Evolutionary conservation across 2,329 filamentous ascomycete species (phyloP), one percentile per base, ranked within the genome.

Genomic region (Coniochaeta pulveracea): DNA sequence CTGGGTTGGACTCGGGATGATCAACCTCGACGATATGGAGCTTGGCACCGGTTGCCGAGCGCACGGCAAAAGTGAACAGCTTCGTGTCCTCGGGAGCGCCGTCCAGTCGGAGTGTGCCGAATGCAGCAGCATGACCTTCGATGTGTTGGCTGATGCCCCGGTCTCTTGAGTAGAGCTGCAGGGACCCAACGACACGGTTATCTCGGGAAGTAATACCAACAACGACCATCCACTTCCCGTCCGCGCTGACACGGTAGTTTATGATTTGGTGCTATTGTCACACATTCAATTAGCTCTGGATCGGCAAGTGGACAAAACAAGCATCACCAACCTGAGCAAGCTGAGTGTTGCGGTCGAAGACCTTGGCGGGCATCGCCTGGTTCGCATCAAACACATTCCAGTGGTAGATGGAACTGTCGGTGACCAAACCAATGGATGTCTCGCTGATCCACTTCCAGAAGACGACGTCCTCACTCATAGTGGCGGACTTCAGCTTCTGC

Each of bases 401-500:
- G 64, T 98, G 91, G 60, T 86, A 96, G 42, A 98, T 85, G 25
- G 83, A 79, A 42, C 73, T 82, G 38, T 93, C 86, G 43, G 89
- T 96, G 43, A 98, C 84, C 49, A 98, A 67, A 41, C 89, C 91
- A 39, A 98, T 64, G 40, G 80, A 83, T 38, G 72, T 81, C 49
- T 94, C 85, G 61, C 79, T 94, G 61, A 93, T 85, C 91, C 91
- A 98, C 64, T 94, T 94, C 93, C 91, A 98, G 70, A 93, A 98
- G 41, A 91, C 81, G 34, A 98, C 85, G 60, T 98, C 91, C 58
- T 96, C 91, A 51, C 81, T 85, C 83, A 96, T 95, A 34, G 82
- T 85, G 38, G 88, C 80, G 25, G 89, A 94, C 72, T 96, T 96
- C 51, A 98, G 73, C 71, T 95, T 96, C 60, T 81, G 76, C 69